Evolutionary conservation across 108 stramenopile species (phyloP), one percentile per base, ranked within the genome.

Genomic region (Nitzschia palea): DNA sequence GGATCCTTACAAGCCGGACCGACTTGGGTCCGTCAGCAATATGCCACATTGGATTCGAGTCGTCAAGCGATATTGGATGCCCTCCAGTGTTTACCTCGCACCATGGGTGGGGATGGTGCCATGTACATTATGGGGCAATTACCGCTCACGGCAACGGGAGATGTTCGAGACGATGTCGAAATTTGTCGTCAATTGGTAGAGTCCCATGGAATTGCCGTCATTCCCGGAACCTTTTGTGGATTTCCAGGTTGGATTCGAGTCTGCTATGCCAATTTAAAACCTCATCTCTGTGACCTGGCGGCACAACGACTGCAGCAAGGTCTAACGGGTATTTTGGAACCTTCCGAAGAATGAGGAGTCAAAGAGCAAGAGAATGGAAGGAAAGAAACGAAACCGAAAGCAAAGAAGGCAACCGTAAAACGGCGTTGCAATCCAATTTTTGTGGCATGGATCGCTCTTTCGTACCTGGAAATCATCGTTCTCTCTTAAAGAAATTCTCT

Each of bases 51-150:
- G 40, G 65, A 81, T 20, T 34, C 50, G 1, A 86, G 91, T 23
- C 84, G 96, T 20, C 44, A 85, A 56, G 77, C 75, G 0, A 86
- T 97, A 50, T 67, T 87, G 66, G 57, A 89, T 12, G 95, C 94
- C 22, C 65, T 97, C 62, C 31, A 54, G 40, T 71, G 84, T 44
- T 55, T 91, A 68, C 82, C 82, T 29, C 65, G 73, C 28, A 80
- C 86, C 14, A 82, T 86, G 60, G 91, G 93, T 20, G 85, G 89
- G 40, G 57, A 76, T 28, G 97, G 97, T 33, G 94, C 96, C 4
- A 96, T 98, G 88, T 98, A 98, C 71, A 79, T 96, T 20, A 89
- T 98, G 78, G 95, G 76, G 3, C 86, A 93, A 50, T 64, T 98
- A 28, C 95, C 95, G 14, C 12, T 9, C 17, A 50, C 34, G n/a